Conservation (phyloP, 768 basidiomycete genomes). For the Strobilomyces dryophilus region DNA sequence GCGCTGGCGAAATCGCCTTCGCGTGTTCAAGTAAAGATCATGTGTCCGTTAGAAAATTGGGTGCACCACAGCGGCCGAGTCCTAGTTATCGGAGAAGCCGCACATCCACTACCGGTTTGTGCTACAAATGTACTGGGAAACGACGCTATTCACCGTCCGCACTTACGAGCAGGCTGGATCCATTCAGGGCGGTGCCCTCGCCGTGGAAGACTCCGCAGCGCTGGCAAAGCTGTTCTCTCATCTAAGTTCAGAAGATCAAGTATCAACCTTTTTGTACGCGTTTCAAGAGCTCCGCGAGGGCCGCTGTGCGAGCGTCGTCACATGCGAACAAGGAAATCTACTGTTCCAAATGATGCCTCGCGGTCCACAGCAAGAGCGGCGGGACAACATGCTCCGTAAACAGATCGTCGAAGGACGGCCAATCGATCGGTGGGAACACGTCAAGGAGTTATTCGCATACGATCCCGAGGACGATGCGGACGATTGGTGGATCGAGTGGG, state of each 20-base stretch:
- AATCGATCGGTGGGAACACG: conserved; percentile 45
- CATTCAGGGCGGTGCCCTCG: conserved; percentile 47
- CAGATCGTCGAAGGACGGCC: conserved; percentile 43
- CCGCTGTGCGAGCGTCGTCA: conserved; percentile 44
- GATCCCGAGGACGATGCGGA: conserved; percentile 55
- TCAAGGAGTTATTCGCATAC: conserved; percentile 47
- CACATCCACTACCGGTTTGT: conserved; percentile 52
- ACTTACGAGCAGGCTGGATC: conserved; percentile 43
- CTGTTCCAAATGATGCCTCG: conserved; percentile 40
- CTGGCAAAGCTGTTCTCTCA: conserved; percentile 57
- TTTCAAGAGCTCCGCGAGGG: conserved; percentile 56
- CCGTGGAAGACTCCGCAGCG: conserved; percentile 60
- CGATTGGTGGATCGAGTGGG: conserved; percentile 65
- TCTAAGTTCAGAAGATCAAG: conserved; percentile 42
- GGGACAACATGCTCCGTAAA: conserved; percentile 40
- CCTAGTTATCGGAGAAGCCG: conserved; percentile 58
- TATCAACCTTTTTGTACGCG: conserved; percentile 48
- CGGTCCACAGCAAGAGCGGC: conserved; percentile 40
- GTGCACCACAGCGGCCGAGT: conserved; percentile 45
- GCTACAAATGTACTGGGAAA: background rate
- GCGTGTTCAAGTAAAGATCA: conserved; percentile 37
- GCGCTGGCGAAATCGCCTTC: conserved; percentile 31
- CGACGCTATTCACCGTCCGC: background rate
- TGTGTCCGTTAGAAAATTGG: conserved; percentile 42
- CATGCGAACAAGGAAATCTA: conserved; percentile 44